These are phyloP conservation scores for Barbarea vulgaris DNA, from an alignment of 345 rosid species.

Conservation along the genomic window DNA sequence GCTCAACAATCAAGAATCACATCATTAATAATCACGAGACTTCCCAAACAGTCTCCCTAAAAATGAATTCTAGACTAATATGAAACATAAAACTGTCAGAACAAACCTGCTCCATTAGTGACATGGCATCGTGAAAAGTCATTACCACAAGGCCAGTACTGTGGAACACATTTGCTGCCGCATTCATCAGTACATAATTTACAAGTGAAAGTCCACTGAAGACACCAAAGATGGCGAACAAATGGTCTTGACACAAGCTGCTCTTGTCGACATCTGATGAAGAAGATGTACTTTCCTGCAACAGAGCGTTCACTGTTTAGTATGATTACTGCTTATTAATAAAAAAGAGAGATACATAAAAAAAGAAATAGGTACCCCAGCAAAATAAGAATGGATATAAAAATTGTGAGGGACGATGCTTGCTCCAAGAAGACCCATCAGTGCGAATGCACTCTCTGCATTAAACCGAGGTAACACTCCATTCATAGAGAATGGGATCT, in stretches of 20 bases:
- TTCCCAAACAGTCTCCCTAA: not conserved
- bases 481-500: constrained; percentile 61
- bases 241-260: constrained; percentile 68
- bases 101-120: constrained; percentile 89
- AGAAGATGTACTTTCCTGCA: constrained; percentile 61
- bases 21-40: not conserved
- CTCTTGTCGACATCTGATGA: constrained; percentile 53
- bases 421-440: constrained; percentile 99
- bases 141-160: constrained; percentile 69
- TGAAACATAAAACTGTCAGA: constrained; percentile 16
- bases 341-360: not conserved
- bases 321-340: constrained; percentile 10
- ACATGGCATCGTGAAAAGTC: constrained; percentile 89
- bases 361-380: constrained; percentile 54
- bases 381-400: constrained; percentile 91
- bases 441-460: constrained; percentile 72
- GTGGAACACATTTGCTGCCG: constrained; percentile 84
- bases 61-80: constrained; percentile 10
- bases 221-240: constrained; percentile 67
- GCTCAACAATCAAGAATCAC: constrained; percentile 30
- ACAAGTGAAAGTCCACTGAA: constrained; percentile 77
- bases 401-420: constrained; percentile 94
- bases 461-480: constrained; percentile 60
- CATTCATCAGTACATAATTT: constrained; percentile 72
- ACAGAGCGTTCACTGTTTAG: constrained; percentile 29